A percentile compares a stretch with the other conserved stretches of the same genome.
Conservation (phyloP, 805 yeast genomes). For the Pichia manshurica region DNA sequence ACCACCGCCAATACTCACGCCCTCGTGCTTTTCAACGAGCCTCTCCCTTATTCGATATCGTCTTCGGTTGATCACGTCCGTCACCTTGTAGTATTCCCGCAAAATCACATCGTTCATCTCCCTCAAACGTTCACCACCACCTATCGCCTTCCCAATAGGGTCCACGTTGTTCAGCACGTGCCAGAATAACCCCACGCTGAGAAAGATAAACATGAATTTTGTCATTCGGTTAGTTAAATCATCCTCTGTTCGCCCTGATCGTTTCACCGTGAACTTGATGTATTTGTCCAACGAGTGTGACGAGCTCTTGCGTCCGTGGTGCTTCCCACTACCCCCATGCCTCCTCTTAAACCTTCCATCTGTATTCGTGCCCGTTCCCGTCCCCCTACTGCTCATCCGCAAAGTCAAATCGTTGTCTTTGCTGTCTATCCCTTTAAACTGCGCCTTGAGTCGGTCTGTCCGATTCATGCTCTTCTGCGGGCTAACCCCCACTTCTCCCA, state of each 20-base stretch:
- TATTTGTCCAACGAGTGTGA: constrained; percentile 13
- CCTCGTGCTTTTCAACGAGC: not conserved
- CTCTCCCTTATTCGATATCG: not conserved
- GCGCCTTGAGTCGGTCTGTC: not conserved
- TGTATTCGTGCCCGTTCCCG: too few species aligned
- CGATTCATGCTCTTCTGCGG: not conserved
- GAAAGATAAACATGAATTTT: constrained; percentile 5
- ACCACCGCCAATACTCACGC: too few species aligned
- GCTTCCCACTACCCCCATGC: not conserved
- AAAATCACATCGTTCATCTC: not conserved
- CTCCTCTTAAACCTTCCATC: not conserved
- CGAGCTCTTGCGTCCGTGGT: not conserved
- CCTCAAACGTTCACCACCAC: not conserved
- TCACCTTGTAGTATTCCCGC: not conserved
- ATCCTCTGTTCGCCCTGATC: not conserved
- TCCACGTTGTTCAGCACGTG: constrained; percentile 14
- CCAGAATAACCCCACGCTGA: constrained; percentile 8
- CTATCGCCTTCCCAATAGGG: constrained; percentile 8
- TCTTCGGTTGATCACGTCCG: too few species aligned
- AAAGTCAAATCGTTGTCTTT: constrained; percentile 1
- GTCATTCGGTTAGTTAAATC: not conserved
- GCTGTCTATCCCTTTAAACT: constrained; percentile 1
- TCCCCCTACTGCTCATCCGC: not conserved
- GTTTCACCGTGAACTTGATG: constrained; percentile 15
- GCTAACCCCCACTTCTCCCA: not conserved